Evolutionary conservation across 2,329 filamentous ascomycete genomes (phyloP).

Genomic region (Alternaria sp.): DNA sequence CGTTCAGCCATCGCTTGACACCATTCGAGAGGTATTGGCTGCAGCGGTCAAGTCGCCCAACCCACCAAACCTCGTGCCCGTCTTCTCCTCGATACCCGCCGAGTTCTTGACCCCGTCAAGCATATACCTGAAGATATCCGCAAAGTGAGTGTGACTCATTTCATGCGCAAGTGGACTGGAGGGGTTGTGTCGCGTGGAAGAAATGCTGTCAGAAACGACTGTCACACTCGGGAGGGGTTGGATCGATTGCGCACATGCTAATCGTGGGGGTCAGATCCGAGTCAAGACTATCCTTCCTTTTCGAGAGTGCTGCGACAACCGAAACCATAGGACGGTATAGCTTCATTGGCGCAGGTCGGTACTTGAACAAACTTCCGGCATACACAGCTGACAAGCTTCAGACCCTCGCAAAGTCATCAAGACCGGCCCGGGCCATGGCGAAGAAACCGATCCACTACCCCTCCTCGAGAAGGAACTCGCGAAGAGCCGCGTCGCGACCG

Average conservation of each 20-base stretch:
- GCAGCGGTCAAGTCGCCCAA: constrained; percentile 59
- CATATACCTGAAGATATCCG: constrained; percentile 89
- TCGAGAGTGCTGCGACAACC: constrained; percentile 90
- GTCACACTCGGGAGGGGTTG: not conserved
- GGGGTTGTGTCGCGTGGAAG: not conserved
- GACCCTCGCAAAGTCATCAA: constrained; percentile 78
- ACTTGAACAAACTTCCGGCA: constrained; percentile 24
- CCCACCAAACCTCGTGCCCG: constrained; percentile 77
- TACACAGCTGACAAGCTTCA: constrained; percentile 26
- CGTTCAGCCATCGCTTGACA: constrained; percentile 67
- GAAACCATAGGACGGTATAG: constrained; percentile 94
- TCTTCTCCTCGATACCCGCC: constrained; percentile 85
- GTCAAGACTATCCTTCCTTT: constrained; percentile 87
- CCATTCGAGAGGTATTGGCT: constrained; percentile 62
- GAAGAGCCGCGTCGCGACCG: constrained; percentile 77
- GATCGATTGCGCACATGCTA: constrained; percentile 7
- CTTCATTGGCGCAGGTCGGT: constrained; percentile 81
- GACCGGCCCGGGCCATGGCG: constrained; percentile 86
- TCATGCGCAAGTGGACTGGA: not conserved
- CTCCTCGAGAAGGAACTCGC: constrained; percentile 80
- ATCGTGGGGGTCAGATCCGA: constrained; percentile 52
- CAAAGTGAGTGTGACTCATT: constrained; percentile 63
- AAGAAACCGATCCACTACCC: constrained; percentile 82
- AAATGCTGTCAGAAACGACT: not conserved
- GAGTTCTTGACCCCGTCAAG: constrained; percentile 94